phyloP scores from a whole-genome alignment of 2,329 filamentous ascomycete genomes.

The Alternaria hordeiaustralica region DNA sequence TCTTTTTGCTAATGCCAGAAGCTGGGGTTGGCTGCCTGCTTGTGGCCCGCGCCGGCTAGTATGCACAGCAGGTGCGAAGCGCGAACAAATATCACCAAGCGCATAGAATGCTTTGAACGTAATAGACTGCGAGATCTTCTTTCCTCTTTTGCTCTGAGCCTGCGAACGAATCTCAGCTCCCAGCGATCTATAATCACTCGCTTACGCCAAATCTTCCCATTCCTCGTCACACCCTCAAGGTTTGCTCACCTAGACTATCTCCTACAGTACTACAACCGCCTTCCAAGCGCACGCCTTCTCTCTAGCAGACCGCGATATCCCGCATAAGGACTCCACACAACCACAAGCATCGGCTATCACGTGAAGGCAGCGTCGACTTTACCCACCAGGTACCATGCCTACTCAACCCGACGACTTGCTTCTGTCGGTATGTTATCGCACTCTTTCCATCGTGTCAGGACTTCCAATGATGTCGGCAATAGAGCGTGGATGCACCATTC shows the following conservation, averaged over 20 bases:
- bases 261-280: not conserved
- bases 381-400: slow-evolving; percentile 21
- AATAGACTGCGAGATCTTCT: not conserved
- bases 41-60: not conserved
- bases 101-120: not conserved
- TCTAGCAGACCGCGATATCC: not conserved
- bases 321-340: not conserved
- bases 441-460: not conserved
- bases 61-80: not conserved
- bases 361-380: not conserved
- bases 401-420: slow-evolving; percentile 34
- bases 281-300: not conserved
- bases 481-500: not conserved
- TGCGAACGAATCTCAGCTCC: not conserved
- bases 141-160: not conserved
- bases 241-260: not conserved
- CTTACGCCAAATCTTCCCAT: not conserved
- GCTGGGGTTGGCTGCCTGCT: not conserved
- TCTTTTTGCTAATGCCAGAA: not conserved
- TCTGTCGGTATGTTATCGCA: slow-evolving; percentile 28
- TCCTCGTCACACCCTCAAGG: not conserved
- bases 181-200: rapidly evolving
- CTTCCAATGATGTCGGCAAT: not conserved
- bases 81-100: not conserved
- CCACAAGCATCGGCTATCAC: not conserved